Evolutionary conservation across 129 eudicot species (phyloP).

Genomic region (Ambrosia trifida): DNA sequence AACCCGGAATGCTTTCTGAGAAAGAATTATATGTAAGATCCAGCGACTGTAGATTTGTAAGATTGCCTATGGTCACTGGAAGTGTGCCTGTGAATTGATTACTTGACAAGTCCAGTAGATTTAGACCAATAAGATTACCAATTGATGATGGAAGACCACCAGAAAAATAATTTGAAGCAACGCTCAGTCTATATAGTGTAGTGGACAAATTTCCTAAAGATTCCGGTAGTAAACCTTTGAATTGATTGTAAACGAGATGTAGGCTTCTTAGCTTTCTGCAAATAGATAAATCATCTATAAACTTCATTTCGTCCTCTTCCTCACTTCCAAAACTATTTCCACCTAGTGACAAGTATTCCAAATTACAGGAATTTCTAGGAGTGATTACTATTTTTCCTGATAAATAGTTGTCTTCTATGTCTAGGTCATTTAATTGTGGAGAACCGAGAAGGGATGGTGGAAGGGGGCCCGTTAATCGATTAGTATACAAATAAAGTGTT

Average conservation of each 20-base stretch:
- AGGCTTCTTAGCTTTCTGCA: conserved; percentile 20
- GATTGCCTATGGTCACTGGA: conserved; percentile 31
- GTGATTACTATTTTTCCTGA: conserved; percentile 34
- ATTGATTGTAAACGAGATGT: conserved; percentile 18
- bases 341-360: not conserved
- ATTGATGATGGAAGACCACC: conserved; percentile 34
- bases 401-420: conserved; percentile 24
- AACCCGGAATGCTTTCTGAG: conserved; percentile 26
- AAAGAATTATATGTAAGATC: conserved; percentile 15
- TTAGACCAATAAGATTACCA: conserved; percentile 26
- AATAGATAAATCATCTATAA: conserved; percentile 21
- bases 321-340: conserved; percentile 38
- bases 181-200: not conserved
- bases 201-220: conserved; percentile 33
- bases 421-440: conserved; percentile 22
- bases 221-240: conserved; percentile 28
- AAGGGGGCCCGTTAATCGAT: conserved; percentile 23
- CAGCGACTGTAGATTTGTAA: conserved; percentile 13
- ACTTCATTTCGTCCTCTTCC: conserved; percentile 32
- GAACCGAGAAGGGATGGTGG: conserved; percentile 28
- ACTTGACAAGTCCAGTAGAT: conserved; percentile 16
- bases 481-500: conserved; percentile 5
- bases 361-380: conserved; percentile 9
- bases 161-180: conserved; percentile 7
- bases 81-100: conserved; percentile 26